These are phyloP conservation scores for Vitis riparia DNA, from an alignment of 164 flowering plant species.

Conservation along the genomic window DNA sequence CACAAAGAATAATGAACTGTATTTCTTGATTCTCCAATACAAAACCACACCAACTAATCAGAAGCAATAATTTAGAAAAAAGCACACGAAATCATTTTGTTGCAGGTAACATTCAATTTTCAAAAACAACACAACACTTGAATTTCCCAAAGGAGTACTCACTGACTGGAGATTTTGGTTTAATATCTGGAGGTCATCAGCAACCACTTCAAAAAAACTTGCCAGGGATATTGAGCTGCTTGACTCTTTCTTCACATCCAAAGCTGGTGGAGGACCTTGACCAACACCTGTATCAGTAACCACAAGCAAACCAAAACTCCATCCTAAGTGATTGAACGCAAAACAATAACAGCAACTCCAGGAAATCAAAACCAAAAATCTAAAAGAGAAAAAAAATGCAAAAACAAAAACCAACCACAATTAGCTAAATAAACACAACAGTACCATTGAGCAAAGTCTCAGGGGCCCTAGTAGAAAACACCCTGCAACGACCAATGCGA, in stretches of 20 bases:
- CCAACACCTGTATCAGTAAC: conserved; percentile 33
- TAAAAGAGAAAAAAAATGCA: too few relatives aligned
- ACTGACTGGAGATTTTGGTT: conserved; percentile 79
- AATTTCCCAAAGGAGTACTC: conserved; percentile 27
- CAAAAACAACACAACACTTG: neutral
- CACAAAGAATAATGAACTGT: too few relatives aligned
- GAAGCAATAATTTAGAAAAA: too few relatives aligned
- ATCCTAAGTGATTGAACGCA: neutral
- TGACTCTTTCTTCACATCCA: conserved; percentile 41
- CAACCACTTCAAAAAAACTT: conserved; percentile 72
- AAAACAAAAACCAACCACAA: neutral
- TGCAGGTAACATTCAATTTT: too few relatives aligned
- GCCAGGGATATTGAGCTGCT: conserved; percentile 46
- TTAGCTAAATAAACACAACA: neutral
- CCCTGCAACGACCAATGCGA: conserved; percentile 30
- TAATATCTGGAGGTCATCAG: conserved; percentile 70
- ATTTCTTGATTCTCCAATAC: too few relatives aligned
- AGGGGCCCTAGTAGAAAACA: conserved; percentile 46
- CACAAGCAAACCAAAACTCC: conserved; percentile 3
- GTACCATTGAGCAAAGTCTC: conserved; percentile 57
- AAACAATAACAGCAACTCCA: neutral
- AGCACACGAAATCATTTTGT: too few relatives aligned
- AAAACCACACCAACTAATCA: too few relatives aligned
- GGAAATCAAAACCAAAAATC: neutral
- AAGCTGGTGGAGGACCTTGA: conserved; percentile 35